A percentile compares a stretch with the other conserved stretches of the same genome.
Evolutionary conservation across 2,329 filamentous ascomycete species (phyloP).

Genomic region (Beauveria australis): DNA sequence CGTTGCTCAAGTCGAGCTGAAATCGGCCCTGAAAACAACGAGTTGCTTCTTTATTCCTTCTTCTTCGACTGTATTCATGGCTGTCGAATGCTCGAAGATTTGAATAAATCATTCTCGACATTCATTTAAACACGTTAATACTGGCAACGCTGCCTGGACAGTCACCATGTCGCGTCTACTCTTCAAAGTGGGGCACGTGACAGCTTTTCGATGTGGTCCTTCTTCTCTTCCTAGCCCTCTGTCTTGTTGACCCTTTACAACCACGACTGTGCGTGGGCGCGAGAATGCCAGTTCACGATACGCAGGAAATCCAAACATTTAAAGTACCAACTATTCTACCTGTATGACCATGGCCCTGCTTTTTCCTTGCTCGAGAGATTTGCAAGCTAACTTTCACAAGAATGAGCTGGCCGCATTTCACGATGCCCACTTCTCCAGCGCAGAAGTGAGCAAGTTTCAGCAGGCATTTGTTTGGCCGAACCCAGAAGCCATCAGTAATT

Average conservation of each 20-base stretch:
- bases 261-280: not conserved
- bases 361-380: not conserved
- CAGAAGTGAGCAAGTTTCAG: constrained; percentile 38
- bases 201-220: not conserved
- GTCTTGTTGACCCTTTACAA: not conserved
- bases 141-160: not conserved
- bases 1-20: constrained; percentile 37
- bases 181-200: constrained; percentile 8
- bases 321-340: constrained; percentile 1
- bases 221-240: not conserved
- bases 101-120: not conserved
- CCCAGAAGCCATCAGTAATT: constrained; percentile 16
- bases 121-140: not conserved
- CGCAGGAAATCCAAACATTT: not conserved
- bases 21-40: not conserved
- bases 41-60: not conserved
- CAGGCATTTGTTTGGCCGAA: constrained; percentile 33
- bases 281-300: constrained; percentile 2
- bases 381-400: constrained; percentile 30
- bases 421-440: constrained; percentile 47
- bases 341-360: not conserved
- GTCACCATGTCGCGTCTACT: not conserved
- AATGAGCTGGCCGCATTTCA: constrained; percentile 53
- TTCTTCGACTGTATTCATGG: not conserved
- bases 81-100: too few relatives aligned